Conservation (phyloP, 768 basidiomycete species). For the Xerocomellus intermedius region DNA sequence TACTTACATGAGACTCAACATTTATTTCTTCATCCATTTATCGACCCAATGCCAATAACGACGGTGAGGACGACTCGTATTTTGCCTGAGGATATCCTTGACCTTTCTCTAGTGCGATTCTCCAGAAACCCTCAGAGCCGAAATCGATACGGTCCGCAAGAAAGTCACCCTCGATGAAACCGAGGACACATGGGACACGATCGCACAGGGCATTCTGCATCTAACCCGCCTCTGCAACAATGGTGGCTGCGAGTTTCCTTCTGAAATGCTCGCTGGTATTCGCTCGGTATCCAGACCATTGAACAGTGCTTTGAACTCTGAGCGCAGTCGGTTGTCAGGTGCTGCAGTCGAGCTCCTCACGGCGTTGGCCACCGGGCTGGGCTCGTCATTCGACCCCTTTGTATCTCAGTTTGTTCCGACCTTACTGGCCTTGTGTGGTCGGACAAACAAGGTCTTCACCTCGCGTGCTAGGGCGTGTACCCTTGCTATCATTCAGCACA, state of each 20-base stretch:
- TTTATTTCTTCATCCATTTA: background rate
- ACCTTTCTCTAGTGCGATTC: slow-evolving; percentile 32
- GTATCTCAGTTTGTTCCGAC: slow-evolving; percentile 66
- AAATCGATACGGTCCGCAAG: slow-evolving; percentile 44
- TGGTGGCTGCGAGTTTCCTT: slow-evolving; percentile 50
- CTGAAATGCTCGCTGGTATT: slow-evolving; percentile 50
- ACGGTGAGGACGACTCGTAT: slow-evolving; percentile 9
- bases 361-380: slow-evolving; percentile 53
- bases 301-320: slow-evolving; percentile 62
- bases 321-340: slow-evolving; percentile 70
- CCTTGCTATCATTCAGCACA: slow-evolving; percentile 57
- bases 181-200: slow-evolving; percentile 79
- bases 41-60: slow-evolving; percentile 29
- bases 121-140: slow-evolving; percentile 31
- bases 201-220: slow-evolving; percentile 47
- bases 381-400: slow-evolving; percentile 62
- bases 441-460: slow-evolving; percentile 77
- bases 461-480: slow-evolving; percentile 64
- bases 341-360: slow-evolving; percentile 62
- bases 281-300: slow-evolving; percentile 54
- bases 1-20: slow-evolving; percentile 16
- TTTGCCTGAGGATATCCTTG: background rate
- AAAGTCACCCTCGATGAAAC: slow-evolving; percentile 54
- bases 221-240: slow-evolving; percentile 51
- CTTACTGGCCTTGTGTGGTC: slow-evolving; percentile 62